Evolutionary conservation across 345 rosid species (phyloP).

Genomic region (Populus ilicifolia): DNA sequence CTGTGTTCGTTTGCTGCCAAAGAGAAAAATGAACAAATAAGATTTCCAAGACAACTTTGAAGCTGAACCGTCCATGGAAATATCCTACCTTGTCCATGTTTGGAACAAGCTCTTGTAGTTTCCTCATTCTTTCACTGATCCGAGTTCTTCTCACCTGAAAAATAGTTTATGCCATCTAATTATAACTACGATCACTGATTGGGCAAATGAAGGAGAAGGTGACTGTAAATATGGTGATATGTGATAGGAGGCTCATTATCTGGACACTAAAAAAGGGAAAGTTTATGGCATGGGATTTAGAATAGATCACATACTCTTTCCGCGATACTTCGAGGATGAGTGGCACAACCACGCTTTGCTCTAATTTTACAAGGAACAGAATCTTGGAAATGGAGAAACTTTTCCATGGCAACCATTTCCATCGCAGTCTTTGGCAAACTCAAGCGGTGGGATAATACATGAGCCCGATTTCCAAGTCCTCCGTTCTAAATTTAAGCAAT

Average conservation of each 20-base stretch:
- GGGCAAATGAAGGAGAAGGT: background rate
- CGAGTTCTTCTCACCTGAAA: slow-evolving; percentile 89
- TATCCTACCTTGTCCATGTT: slow-evolving; percentile 88
- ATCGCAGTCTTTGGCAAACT: slow-evolving; percentile 54
- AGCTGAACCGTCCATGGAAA: background rate
- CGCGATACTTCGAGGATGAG: slow-evolving; percentile 99
- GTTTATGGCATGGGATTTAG: background rate
- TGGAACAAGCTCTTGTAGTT: slow-evolving; percentile 92
- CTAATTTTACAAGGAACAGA: slow-evolving; percentile 90
- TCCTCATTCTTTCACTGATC: slow-evolving; percentile 95
- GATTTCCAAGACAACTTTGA: background rate
- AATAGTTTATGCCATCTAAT: background rate
- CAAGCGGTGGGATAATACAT: slow-evolving; percentile 41
- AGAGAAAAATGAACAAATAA: background rate
- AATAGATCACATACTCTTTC: slow-evolving; percentile 57
- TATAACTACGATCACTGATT: background rate
- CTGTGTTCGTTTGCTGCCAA: slow-evolving; percentile 87
- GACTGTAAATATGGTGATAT: background rate
- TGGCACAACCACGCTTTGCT: slow-evolving; percentile 99
- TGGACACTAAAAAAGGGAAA: background rate
- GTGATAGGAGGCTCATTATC: background rate
- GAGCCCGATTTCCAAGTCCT: slow-evolving; percentile 35
- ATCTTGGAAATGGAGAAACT: slow-evolving; percentile 67
- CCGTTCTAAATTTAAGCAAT: slow-evolving; percentile 31
- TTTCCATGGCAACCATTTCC: slow-evolving; percentile 65